Evolutionary conservation across 441 rosid genomes (phyloP).

Genomic region (Arabidopsis hybrid): DNA sequence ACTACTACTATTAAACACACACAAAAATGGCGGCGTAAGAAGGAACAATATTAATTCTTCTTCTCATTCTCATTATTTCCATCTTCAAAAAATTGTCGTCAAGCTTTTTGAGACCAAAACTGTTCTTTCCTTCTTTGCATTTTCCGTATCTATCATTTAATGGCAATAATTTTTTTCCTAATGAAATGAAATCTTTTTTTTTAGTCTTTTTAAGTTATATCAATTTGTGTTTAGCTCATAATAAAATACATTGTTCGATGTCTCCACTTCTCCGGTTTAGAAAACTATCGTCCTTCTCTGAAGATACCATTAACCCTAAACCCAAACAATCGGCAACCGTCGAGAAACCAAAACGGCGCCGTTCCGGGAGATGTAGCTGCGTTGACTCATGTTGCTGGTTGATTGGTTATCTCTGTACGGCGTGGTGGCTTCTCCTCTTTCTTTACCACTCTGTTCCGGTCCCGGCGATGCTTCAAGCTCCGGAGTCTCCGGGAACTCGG

Average conservation of each 20-base stretch:
- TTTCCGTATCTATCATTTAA: not conserved
- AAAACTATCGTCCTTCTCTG: conserved; percentile 47
- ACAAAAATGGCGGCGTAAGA: conserved; percentile 6
- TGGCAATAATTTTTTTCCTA: not conserved
- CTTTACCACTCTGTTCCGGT: conserved; percentile 57
- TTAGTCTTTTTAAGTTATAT: not conserved
- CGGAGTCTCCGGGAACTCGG: conserved; percentile 60
- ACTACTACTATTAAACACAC: not conserved
- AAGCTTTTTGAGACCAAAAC: not conserved
- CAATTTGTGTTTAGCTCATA: not conserved
- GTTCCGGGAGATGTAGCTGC: conserved; percentile 50
- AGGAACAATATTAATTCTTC: conserved; percentile 14
- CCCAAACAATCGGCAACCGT: conserved; percentile 25
- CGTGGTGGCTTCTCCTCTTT: conserved; percentile 67
- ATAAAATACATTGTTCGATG: conserved; percentile 38
- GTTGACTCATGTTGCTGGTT: conserved; percentile 60
- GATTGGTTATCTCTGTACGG: conserved; percentile 61
- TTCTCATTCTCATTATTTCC: conserved; percentile 3
- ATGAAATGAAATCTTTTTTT: not conserved
- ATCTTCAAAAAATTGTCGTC: not conserved
- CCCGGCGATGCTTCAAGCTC: conserved; percentile 53
- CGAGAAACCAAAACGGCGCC: conserved; percentile 33
- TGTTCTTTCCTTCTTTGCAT: not conserved
- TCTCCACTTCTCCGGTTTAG: conserved; percentile 55
- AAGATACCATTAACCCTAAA: conserved; percentile 29